Base-by-base conservation (phyloP, 1,139 yeast species). In the Yamadazyma kanchanaburiensis region DNA sequence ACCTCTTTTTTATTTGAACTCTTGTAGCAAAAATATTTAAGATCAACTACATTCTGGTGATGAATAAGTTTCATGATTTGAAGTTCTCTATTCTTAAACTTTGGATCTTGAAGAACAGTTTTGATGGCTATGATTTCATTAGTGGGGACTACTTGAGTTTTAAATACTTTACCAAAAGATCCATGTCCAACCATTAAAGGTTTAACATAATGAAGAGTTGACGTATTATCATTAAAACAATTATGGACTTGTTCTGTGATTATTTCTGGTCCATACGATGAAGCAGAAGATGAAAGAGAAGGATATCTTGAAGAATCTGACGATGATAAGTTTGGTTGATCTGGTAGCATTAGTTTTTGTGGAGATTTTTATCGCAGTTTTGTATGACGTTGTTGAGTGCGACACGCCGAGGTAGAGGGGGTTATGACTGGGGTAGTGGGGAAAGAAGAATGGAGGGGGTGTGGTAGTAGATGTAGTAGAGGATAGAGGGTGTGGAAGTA, bases 121-220 rank as follows among this genome's bases (percentile, higher is more conserved):
- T 91, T 91, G 57, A 94, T 87, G 35, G 98, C 99, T 14, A 94
- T 95, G 24, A 70, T 60, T 49, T 81, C 86, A 38, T 84, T 79
- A 23, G 83, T 70, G 17, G 94, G 91, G 42, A 77, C 58, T 25
- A 91, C 69, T 37, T 77, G 80, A 8, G 96, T 87, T 48, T 86
- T 94, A 53, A 87, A 88, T 18, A 91, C 98, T 21, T 88, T 89
- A 4, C 98, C 98, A 64, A 91, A 91, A 13, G 97, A 88, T 10
- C 98, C 98, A 58, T 87, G 95, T 11, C 98, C 98, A 29, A 89
- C 94, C 70, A 89, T 89, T 47, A 84, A 77, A 34, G 78, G 74
- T 50, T 80, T 86, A 18, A 85, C 74, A 60, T 82, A 84, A 38
- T 72, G 74, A 35, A 85, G 67, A 33, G 74, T 72, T 34, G 68